Percentiles rank a stretch among this genome's conserved stretches.
Conservation (phyloP, 108 stramenopile genomes). For the Schizochytrium sp. region DNA sequence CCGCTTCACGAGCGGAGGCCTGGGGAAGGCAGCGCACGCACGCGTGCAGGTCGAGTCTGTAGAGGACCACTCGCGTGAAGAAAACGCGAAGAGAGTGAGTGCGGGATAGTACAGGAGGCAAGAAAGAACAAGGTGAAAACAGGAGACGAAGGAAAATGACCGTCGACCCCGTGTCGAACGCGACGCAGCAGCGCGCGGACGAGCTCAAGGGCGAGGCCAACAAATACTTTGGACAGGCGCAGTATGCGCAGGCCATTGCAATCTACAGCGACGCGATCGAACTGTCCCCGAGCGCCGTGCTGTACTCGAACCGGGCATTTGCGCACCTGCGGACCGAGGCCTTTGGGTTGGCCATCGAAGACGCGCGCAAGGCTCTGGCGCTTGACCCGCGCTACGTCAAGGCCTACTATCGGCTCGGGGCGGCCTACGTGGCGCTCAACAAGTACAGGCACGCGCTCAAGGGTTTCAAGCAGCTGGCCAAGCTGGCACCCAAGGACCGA, state of each 20-base stretch:
- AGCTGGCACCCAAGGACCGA: constrained; percentile 30
- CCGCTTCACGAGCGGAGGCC: no score
- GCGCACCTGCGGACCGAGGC: constrained; percentile 87
- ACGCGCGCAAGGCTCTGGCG: constrained; percentile 74
- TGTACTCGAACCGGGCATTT: constrained; percentile 78
- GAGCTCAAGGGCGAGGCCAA: not conserved
- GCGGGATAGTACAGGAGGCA: no score
- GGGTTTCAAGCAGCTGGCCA: constrained; percentile 65
- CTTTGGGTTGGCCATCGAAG: constrained; percentile 85
- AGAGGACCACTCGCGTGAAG: no score
- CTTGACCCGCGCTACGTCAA: constrained; percentile 85
- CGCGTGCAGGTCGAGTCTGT: no score
- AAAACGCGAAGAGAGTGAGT: no score
- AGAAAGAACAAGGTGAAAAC: no score
- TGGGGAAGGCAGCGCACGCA: no score
- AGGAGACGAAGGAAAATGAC: no score
- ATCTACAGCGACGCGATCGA: constrained; percentile 42
- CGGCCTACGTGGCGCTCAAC: constrained; percentile 86
- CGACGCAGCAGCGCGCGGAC: not conserved
- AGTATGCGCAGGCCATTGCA: constrained; percentile 26
- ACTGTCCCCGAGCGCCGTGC: constrained; percentile 55
- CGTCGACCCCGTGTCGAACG: not conserved
- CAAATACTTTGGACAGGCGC: not conserved
- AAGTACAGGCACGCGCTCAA: constrained; percentile 83
- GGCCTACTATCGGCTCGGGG: constrained; percentile 90